These are phyloP conservation scores for Citrus cavaleriei DNA, from an alignment of 345 rosid genomes.

Conservation along the genomic window DNA sequence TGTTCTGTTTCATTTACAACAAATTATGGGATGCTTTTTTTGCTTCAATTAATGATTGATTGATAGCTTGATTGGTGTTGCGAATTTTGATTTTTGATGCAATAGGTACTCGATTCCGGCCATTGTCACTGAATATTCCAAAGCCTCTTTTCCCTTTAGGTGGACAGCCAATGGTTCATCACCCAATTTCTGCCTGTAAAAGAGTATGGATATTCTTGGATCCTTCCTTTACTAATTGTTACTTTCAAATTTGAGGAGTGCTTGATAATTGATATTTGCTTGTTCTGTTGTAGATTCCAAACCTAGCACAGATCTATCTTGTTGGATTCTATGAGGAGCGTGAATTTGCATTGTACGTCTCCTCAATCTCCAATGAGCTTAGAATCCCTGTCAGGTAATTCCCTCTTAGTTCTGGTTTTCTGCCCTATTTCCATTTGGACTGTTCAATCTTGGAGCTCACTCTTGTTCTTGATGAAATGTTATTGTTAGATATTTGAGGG, in stretches of 20 bases:
- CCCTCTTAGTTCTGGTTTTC: background rate
- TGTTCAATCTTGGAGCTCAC: background rate
- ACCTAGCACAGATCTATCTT: constrained; percentile 69
- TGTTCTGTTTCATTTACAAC: background rate
- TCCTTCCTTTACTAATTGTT: background rate
- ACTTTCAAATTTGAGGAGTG: background rate
- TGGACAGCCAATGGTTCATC: constrained; percentile 96
- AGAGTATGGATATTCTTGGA: constrained; percentile 49
- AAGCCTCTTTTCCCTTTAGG: constrained; percentile 93
- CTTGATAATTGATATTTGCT: constrained; percentile 13
- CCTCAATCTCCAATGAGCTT: constrained; percentile 87
- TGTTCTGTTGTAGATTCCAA: constrained; percentile 58
- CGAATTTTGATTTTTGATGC: background rate
- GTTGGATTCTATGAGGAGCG: constrained; percentile 93
- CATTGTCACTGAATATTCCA: constrained; percentile 81
- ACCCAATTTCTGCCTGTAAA: constrained; percentile 96
- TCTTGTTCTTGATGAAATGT: background rate
- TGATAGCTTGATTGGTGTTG: background rate
- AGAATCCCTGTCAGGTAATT: constrained; percentile 79
- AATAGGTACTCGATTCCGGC: constrained; percentile 84
- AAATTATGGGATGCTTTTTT: background rate
- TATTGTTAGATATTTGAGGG: constrained; percentile 63
- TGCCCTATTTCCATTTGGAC: background rate
- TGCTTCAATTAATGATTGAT: background rate
- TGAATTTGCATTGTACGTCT: constrained; percentile 76